A percentile compares a stretch with the other conserved stretches of the same genome.
phyloP scores from a whole-genome alignment of 176 grass and related monocot genomes.

The Poa pratensis region DNA sequence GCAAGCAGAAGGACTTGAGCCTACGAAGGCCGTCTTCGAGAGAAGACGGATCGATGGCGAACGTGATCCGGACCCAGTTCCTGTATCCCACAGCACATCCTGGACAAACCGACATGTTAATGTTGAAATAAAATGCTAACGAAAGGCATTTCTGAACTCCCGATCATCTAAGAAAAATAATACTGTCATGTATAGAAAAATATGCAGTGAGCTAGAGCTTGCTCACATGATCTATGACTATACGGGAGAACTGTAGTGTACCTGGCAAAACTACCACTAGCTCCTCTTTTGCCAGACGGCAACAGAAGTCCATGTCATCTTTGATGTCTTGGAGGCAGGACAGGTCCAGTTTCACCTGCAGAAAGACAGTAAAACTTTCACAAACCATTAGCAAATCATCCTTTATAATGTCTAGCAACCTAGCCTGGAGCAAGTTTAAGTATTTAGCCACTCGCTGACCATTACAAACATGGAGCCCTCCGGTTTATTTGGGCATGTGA shows the following conservation, averaged over 20 bases:
- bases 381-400: neutral
- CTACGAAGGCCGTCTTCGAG: constrained; percentile 66
- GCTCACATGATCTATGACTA: neutral
- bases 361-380: neutral
- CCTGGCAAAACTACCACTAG: constrained; percentile 68
- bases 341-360: constrained; percentile 68
- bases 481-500: constrained; percentile 68
- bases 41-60: constrained; percentile 54
- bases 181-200: neutral
- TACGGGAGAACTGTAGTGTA: constrained; percentile 22
- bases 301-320: constrained; percentile 84
- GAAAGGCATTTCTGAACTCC: neutral
- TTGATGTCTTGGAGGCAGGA: constrained; percentile 57
- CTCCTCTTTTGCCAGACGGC: constrained; percentile 65
- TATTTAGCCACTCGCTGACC: constrained; percentile 33
- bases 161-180: neutral
- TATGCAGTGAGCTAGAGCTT: neutral
- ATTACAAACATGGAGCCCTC: constrained; percentile 74
- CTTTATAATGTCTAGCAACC: neutral
- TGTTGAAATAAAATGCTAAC: constrained; percentile 1
- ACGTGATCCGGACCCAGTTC: constrained; percentile 75
- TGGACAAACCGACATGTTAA: neutral
- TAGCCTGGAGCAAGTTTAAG: neutral
- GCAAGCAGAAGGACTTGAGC: constrained; percentile 61
- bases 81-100: constrained; percentile 65